Evolutionary conservation across 164 flowering plant genomes (phyloP), one percentile per base, ranked within the genome.

Genomic region (Stephania cephalantha): DNA sequence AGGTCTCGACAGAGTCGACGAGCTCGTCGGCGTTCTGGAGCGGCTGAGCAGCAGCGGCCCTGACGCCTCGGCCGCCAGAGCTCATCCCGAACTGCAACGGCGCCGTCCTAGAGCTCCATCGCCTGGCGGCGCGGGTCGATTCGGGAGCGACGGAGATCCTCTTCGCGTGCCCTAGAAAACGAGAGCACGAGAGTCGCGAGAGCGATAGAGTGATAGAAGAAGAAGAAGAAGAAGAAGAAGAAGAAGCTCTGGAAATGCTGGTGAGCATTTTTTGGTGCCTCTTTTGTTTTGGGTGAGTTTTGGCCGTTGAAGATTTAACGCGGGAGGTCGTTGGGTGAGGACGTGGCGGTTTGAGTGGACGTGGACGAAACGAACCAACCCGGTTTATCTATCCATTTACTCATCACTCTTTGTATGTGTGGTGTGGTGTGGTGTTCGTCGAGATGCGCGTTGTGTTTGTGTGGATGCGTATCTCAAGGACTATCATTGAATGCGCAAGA

Each of bases 1-100:
- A 96, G 7, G 99, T 94, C 83, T 96, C 89, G 35, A 92, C 99
- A n/a, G 99, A 94, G 71, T 89, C 90, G 45, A 96, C 90, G 70
- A 96, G 90, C 78, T 91, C 89, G 53, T 91, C 90, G 18, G 98
- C 90, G 69, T 94, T 85, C 85, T 80, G 77, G 80, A 93, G 87
- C 22, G 88, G 92, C 85, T 86, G 88, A 7, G 95, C 93, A 7
- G 95, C 93, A 9, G 93, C 75, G 12, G 93, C 94, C 30, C 83
- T 74, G 29, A 80, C 42, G 4, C 46, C 73, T 70, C 46, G 72
- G 42, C 42, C 42, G 42, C 42, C 42, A 70, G 84, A 66, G 45
- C 69, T 80, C 64, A 6, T 12, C 6, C 63, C 7, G 31, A 73
- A 17, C 0, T 9, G 29, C 4, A 69, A 64, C 48, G 31, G 69